Percentiles rank a stretch among this genome's conserved stretches.
Conservation (phyloP, 257 asterid genomes). For the Avicennia marina region DNA sequence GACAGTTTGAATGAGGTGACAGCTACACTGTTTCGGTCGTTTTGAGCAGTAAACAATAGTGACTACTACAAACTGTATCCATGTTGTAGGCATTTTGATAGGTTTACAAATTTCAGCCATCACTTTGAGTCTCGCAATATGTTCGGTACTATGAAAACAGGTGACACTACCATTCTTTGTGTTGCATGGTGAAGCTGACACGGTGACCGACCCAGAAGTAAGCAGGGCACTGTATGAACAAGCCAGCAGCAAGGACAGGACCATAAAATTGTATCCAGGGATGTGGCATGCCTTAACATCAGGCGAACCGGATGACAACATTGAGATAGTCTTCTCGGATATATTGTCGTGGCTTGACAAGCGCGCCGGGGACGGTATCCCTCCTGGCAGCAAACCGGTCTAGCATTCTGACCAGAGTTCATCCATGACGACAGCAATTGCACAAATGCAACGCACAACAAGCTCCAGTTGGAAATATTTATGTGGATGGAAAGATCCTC, state of each 20-base stretch:
- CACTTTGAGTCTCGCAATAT: background rate
- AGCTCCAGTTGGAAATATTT: too few species aligned
- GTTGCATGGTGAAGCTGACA: conserved; percentile 79
- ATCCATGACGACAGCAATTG: too few species aligned
- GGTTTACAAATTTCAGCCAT: background rate
- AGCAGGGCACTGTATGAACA: conserved; percentile 53
- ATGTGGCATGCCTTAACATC: conserved; percentile 52
- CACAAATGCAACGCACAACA: too few species aligned
- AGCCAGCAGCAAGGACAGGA: conserved; percentile 71
- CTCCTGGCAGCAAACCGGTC: background rate
- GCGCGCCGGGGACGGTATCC: conserved; percentile 23
- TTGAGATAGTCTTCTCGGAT: conserved; percentile 55
- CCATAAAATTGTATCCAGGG: conserved; percentile 60
- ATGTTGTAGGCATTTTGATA: background rate
- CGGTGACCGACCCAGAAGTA: conserved; percentile 74
- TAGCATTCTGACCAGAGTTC: too few species aligned
- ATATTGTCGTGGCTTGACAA: conserved; percentile 72
- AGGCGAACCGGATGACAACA: conserved; percentile 33
- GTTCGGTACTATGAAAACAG: conserved; percentile 14
- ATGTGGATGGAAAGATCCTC: too few species aligned
- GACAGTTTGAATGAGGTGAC: conserved; percentile 67
- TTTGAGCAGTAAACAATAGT: background rate
- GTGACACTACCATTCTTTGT: conserved; percentile 76
- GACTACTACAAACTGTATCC: background rate
- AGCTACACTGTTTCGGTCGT: background rate